Evolutionary conservation across 768 basidiomycete genomes (phyloP).

Genomic region (Paxillus involutus): DNA sequence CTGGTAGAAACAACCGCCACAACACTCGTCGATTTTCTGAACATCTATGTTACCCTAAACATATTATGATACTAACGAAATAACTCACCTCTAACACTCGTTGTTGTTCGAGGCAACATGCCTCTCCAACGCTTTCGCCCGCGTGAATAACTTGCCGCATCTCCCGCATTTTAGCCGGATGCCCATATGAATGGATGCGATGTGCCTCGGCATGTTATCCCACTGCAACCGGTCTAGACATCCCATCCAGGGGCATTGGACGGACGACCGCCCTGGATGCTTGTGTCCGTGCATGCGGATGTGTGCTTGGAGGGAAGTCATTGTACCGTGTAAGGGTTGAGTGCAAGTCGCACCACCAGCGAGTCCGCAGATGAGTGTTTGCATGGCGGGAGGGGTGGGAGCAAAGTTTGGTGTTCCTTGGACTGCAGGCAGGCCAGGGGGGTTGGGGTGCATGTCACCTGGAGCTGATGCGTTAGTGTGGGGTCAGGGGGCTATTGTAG

Average conservation of each 20-base stretch:
- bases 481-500: no score
- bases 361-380: not conserved
- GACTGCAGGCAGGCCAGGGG: no score
- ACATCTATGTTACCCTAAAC: no score
- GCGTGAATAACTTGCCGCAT: constrained; percentile 8
- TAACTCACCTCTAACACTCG: not conserved
- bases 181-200: constrained; percentile 7
- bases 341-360: constrained; percentile 1
- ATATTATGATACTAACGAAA: no score
- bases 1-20: no score
- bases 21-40: no score
- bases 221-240: constrained; percentile 2
- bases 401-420: no score
- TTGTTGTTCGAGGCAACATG: constrained; percentile 1
- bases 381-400: not conserved
- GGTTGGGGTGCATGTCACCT: no score
- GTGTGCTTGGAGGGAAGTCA: constrained; percentile 6
- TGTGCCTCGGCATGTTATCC: constrained; percentile 7
- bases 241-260: constrained; percentile 10
- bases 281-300: constrained; percentile 9
- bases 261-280: not conserved
- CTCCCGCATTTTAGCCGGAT: not conserved
- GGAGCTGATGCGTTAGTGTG: no score
- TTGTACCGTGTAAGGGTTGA: not conserved
- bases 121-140: not conserved